Conservation (phyloP, 2,329 filamentous ascomycete genomes). For the Chlorencoelia australis region DNA sequence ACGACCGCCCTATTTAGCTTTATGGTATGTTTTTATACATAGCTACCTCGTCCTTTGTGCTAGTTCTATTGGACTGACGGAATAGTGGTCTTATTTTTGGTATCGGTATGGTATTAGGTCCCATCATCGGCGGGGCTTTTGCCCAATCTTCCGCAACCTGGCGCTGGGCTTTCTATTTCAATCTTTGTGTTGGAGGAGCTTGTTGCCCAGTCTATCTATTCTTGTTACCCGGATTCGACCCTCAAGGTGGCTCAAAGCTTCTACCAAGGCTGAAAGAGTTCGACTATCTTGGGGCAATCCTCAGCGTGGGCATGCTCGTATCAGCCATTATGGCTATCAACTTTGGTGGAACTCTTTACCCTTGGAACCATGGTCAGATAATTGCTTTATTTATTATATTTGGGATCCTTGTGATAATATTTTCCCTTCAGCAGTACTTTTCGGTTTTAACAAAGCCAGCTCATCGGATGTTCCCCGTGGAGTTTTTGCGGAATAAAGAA, state of each 20-base stretch:
- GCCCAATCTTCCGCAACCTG: conserved; percentile 33
- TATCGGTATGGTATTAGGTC: conserved; percentile 1
- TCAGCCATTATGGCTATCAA: conserved; percentile 28
- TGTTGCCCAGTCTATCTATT: conserved; percentile 32
- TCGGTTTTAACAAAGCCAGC: conserved; percentile 19
- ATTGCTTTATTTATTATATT: conserved; percentile 34
- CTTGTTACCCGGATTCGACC: conserved; percentile 33
- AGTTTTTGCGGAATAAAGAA: conserved; percentile 29
- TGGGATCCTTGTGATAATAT: conserved; percentile 26
- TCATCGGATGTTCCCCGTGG: conserved; percentile 23
- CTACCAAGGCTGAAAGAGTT: conserved; percentile 18
- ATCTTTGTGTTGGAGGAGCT: conserved; percentile 37
- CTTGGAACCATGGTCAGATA: conserved; percentile 21
- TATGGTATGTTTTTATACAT: neutral
- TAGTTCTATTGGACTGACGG: neutral
- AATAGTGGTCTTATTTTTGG: neutral
- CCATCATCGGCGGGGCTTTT: conserved; percentile 28
- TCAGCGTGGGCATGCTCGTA: conserved; percentile 27
- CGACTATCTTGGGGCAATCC: conserved; percentile 19
- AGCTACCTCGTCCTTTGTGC: neutral
- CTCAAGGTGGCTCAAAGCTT: conserved; percentile 18
- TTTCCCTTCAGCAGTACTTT: conserved; percentile 20
- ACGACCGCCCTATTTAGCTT: conserved; percentile 23
- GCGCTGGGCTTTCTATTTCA: conserved; percentile 46
- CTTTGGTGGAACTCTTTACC: conserved; percentile 26